Conservation (phyloP, 192 early-diverging fungal genomes). For the Glomus cerebriforme region DNA sequence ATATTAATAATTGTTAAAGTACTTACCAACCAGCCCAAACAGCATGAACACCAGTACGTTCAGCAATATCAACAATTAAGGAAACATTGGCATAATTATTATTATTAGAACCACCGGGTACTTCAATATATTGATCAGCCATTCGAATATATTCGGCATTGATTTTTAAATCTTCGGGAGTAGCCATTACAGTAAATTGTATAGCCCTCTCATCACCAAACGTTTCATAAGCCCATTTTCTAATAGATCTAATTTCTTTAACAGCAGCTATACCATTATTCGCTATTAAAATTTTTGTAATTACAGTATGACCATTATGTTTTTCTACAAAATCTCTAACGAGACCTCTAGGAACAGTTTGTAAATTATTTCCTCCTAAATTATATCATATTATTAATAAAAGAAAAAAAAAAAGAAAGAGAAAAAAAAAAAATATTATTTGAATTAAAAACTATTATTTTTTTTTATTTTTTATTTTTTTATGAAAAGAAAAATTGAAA, state of each 20-base stretch:
- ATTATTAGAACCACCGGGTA: slow-evolving; percentile 96
- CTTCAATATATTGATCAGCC: slow-evolving; percentile 98
- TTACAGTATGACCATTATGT: slow-evolving; percentile 81
- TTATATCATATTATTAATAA: neutral
- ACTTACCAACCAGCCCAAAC: slow-evolving; percentile 95
- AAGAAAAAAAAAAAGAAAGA: too few relatives aligned
- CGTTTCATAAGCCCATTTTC: slow-evolving; percentile 98
- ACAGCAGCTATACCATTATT: slow-evolving; percentile 99
- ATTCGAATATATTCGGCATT: slow-evolving; percentile 99
- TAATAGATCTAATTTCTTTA: slow-evolving; percentile 97
- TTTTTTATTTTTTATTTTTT: too few relatives aligned
- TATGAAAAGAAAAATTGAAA: neutral
- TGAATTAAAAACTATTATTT: neutral
- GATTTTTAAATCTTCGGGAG: slow-evolving; percentile 94
- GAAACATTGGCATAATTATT: slow-evolving; percentile 99
- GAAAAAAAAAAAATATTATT: neutral
- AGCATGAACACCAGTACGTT: slow-evolving; percentile 92
- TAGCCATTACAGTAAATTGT: slow-evolving; percentile 97
- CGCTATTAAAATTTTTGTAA: slow-evolving; percentile 95
- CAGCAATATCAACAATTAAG: slow-evolving; percentile 97
- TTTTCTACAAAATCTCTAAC: slow-evolving; percentile 79
- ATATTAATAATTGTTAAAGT: neutral
- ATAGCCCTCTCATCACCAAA: slow-evolving; percentile 97
- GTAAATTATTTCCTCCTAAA: slow-evolving; percentile 71
- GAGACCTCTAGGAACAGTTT: slow-evolving; percentile 60